Conservation (phyloP, 305 asterid species). For the Solanum hybrid region DNA sequence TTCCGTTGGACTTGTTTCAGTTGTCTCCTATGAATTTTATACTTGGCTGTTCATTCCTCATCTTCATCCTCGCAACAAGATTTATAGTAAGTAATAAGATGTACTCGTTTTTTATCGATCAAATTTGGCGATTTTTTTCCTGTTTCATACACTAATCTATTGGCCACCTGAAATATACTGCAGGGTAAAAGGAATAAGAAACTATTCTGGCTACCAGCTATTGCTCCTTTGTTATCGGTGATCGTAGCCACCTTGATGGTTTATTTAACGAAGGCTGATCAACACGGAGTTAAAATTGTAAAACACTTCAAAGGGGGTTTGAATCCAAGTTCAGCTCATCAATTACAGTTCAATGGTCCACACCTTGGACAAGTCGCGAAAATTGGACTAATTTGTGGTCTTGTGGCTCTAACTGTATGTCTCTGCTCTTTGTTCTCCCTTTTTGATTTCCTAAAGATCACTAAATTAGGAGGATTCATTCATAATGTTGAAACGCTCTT, state of each 20-base stretch:
- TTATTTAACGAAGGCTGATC: conserved; percentile 54
- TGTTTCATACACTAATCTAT: background rate
- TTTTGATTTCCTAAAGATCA: background rate
- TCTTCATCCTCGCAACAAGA: conserved; percentile 57
- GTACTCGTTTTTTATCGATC: background rate
- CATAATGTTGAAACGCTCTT: background rate
- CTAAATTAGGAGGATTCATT: background rate
- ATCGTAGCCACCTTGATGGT: conserved; percentile 52
- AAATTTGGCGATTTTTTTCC: background rate
- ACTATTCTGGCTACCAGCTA: conserved; percentile 64
- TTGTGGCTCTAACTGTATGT: conserved; percentile 65
- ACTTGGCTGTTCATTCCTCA: conserved; percentile 56
- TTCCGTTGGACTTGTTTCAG: conserved; percentile 14
- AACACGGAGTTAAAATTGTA: conserved; percentile 61
- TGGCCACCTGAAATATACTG: background rate
- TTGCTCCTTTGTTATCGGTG: conserved; percentile 65
- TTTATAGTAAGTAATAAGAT: conserved; percentile 42
- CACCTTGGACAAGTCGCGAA: conserved; percentile 52
- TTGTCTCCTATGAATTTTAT: conserved; percentile 63
- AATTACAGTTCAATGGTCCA: conserved; percentile 39
- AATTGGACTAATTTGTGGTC: conserved; percentile 53
- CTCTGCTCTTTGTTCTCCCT: background rate
- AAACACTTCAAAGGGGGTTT: conserved; percentile 70
- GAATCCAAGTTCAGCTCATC: conserved; percentile 50
- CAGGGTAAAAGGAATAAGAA: conserved; percentile 65